These are phyloP conservation scores for Gracilariopsis chorda DNA, from an alignment of 23 red algal genomes.

Conservation along the genomic window DNA sequence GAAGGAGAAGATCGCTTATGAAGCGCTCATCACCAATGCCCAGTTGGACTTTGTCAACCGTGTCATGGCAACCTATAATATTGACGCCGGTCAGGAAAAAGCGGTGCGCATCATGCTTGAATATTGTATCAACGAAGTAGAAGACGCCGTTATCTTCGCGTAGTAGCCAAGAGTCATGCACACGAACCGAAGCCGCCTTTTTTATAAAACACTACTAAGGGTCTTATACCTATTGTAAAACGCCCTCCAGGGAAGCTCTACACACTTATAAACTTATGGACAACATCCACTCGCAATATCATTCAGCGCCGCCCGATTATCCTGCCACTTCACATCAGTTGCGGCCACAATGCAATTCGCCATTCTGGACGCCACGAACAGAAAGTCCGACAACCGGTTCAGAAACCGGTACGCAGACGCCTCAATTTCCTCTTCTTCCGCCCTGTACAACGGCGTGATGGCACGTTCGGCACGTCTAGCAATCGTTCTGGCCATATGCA, in stretches of 20 bases:
- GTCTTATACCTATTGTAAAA: no score
- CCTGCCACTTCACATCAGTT: conserved; percentile 1
- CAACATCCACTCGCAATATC: not conserved
- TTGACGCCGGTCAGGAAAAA: conserved; percentile 17
- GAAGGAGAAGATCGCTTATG: conserved; percentile 21
- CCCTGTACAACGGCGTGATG: conserved; percentile 37
- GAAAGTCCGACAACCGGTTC: conserved; percentile 76
- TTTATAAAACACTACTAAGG: no score
- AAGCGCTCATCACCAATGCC: not conserved
- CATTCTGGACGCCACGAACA: conserved; percentile 64
- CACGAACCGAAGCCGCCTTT: no score
- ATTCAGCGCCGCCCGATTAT: not conserved
- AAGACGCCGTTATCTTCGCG: conserved; percentile 1
- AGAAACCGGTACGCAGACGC: conserved; percentile 63
- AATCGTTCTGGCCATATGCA: conserved; percentile 82
- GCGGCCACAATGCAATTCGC: conserved; percentile 52
- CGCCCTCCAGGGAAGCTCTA: no score
- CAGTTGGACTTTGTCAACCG: not conserved
- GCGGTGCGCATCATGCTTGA: conserved; percentile 11
- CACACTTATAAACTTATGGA: no score
- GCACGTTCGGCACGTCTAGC: conserved; percentile 73
- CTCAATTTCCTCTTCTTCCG: conserved; percentile 25
- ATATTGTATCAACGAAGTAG: conserved; percentile 17
- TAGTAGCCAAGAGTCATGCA: no score
- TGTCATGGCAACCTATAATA: not conserved